Conservation (phyloP, 306 rosid species). For the Vigna reflexopilosa region DNA sequence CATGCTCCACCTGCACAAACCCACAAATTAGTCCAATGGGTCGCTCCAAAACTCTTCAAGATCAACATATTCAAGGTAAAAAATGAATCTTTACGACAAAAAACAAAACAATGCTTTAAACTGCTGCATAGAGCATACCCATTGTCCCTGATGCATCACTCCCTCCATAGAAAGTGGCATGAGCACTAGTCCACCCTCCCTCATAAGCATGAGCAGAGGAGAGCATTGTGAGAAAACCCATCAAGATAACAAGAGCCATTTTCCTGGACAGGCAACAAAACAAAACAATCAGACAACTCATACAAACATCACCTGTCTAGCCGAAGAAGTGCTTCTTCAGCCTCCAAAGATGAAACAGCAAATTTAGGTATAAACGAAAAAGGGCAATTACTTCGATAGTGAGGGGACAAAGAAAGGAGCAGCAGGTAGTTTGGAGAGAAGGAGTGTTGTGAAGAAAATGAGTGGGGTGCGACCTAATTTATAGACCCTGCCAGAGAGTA, state of each 20-base stretch:
- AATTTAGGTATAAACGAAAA: conserved; percentile 11
- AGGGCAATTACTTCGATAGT: conserved; percentile 51
- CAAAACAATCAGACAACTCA: conserved; percentile 40
- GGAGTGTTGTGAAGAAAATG: conserved; percentile 48
- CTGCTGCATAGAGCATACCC: conserved; percentile 61
- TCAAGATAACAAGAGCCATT: conserved; percentile 67
- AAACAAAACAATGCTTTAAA: not conserved
- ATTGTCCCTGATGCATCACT: conserved; percentile 98
- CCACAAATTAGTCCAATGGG: conserved; percentile 21
- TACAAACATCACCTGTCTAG: not conserved
- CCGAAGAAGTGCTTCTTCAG: not conserved
- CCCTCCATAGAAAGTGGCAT: conserved; percentile 97
- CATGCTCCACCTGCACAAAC: conserved; percentile 86
- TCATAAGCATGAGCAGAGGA: conserved; percentile 63
- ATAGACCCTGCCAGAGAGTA: conserved; percentile 46
- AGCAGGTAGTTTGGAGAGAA: conserved; percentile 31
- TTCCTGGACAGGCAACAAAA: conserved; percentile 52
- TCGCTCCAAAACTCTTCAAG: not conserved
- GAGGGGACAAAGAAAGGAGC: conserved; percentile 26
- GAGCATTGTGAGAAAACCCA: conserved; percentile 58
- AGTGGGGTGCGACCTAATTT: conserved; percentile 47
- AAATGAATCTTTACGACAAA: not conserved
- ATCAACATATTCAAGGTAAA: not conserved
- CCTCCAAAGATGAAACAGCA: conserved; percentile 28
- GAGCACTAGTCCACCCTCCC: conserved; percentile 86